phyloP scores from a whole-genome alignment of 805 yeast species.

The Candida sonorensis region DNA sequence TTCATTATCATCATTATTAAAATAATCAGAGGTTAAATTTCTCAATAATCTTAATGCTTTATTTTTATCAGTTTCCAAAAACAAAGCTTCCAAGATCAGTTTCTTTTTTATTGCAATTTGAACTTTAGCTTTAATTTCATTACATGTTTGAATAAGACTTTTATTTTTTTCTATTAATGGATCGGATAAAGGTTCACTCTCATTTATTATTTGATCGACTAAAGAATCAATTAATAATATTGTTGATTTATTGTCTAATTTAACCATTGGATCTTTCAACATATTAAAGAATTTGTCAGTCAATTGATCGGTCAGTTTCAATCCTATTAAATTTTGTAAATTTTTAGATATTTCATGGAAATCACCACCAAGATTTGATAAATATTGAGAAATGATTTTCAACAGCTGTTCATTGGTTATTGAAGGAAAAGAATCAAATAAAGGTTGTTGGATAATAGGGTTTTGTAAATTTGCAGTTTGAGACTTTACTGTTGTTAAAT shows the following conservation, averaged over 20 bases:
- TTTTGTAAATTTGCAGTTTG: too few species aligned
- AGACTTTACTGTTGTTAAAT: too few species aligned
- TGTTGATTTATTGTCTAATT: conserved; percentile 4
- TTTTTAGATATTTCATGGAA: conserved; percentile 9
- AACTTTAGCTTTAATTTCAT: conserved; percentile 10
- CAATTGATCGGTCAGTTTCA: conserved; percentile 9
- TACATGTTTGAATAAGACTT: too few species aligned
- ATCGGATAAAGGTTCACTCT: too few species aligned
- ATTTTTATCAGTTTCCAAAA: conserved; percentile 24
- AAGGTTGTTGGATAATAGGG: too few species aligned
- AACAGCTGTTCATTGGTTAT: conserved; percentile 15
- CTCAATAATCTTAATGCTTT: conserved; percentile 34
- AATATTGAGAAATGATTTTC: conserved; percentile 16
- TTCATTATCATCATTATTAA: conserved; percentile 9
- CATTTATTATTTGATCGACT: conserved; percentile 3
- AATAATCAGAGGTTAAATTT: conserved; percentile 18
- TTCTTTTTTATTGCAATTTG: conserved; percentile 32
- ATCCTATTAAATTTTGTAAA: conserved; percentile 10
- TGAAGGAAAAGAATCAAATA: too few species aligned
- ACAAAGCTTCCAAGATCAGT: conserved; percentile 34
- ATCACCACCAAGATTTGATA: conserved; percentile 11
- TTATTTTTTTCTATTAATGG: too few species aligned
- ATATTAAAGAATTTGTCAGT: conserved; percentile 4
- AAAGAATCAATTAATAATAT: conserved; percentile 2
- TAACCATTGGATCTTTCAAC: conserved; percentile 3